Evolutionary conservation across 345 rosid species (phyloP).

Genomic region (Linum trigynum): DNA sequence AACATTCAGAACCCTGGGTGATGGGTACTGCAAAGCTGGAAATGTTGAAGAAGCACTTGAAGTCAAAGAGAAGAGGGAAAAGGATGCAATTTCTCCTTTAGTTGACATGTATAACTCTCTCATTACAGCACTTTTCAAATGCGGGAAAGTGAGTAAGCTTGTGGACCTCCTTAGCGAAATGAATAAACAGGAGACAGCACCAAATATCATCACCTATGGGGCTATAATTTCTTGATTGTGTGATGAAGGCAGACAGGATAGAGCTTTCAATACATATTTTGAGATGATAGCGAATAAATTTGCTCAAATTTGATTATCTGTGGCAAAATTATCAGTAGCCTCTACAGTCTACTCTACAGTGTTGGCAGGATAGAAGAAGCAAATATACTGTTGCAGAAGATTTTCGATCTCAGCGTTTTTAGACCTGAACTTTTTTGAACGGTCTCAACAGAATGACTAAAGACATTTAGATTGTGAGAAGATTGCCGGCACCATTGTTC

Average conservation of each 20-base stretch:
- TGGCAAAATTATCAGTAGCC: constrained; percentile 56
- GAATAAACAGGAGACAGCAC: constrained; percentile 28
- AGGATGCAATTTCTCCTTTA: constrained; percentile 36
- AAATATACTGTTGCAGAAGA: constrained; percentile 48
- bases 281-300: constrained; percentile 58
- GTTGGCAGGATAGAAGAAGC: constrained; percentile 57
- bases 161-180: constrained; percentile 42
- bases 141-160: constrained; percentile 29
- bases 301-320: constrained; percentile 43
- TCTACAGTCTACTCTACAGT: constrained; percentile 46
- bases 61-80: constrained; percentile 44
- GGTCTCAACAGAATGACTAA: constrained; percentile 18
- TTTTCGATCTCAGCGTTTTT: constrained; percentile 41
- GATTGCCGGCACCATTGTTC: constrained; percentile 34
- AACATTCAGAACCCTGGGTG: constrained; percentile 57
- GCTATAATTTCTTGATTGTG: constrained; percentile 60
- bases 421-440: constrained; percentile 20
- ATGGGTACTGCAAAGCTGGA: constrained; percentile 71
- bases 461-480: constrained; percentile 30
- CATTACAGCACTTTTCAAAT: constrained; percentile 42
- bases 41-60: constrained; percentile 51
- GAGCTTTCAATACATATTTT: constrained; percentile 43
- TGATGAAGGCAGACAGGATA: constrained; percentile 48
- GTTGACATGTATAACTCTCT: constrained; percentile 60
- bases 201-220: constrained; percentile 51